Evolutionary conservation across 352 stramenopile genomes (phyloP), one percentile per base, ranked within the genome.

Genomic region (Globisporangium splendens): DNA sequence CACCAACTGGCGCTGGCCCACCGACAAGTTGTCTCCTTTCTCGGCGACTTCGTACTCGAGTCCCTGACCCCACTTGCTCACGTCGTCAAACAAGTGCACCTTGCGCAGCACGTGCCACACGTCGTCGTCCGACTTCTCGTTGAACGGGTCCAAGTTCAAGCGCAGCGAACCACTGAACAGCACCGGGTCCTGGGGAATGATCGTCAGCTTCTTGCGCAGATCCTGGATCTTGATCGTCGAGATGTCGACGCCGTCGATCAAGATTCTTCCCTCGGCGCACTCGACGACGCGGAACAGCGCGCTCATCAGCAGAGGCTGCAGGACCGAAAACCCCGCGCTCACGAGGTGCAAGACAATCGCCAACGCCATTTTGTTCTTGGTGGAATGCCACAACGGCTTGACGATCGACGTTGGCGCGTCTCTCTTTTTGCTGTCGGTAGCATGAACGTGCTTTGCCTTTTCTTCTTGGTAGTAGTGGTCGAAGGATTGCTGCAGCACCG

Each of bases 1-100:
- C 0, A 99, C 42, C 8, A 98, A 69, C 68, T 98, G 95, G 12
- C 94, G 66, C 72, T 98, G 85, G 5, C 96, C 95, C 39, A 98
- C 89, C 41, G 77, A 96, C 31, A 98, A 92, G 69, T 98, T 98
- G 38, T 90, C 83, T 5, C 95, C 95, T 42, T 83, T 83, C 65
- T 98, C 93, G 0, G 80, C 66, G 5, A 98, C 79, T 41, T 83
- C 53, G 46, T 90, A 80, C 52, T 96, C 83, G 7, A 98, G 72
- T 11, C 77, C 76, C 3, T 51, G 28, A 13, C 51, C 59, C 56
- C 46, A 63, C 2, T 12, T 20, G 17, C 18, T 52, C 20, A 77
- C 53, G 6, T 22, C 47, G 12, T 61, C 63, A 3, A 24, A 33
- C 15, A 82, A 50, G 33, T 75, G 57, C 35, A 79, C 66, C 15